Conservation (phyloP, 2,329 filamentous ascomycete species). For the Coniochaeta pulveracea region DNA sequence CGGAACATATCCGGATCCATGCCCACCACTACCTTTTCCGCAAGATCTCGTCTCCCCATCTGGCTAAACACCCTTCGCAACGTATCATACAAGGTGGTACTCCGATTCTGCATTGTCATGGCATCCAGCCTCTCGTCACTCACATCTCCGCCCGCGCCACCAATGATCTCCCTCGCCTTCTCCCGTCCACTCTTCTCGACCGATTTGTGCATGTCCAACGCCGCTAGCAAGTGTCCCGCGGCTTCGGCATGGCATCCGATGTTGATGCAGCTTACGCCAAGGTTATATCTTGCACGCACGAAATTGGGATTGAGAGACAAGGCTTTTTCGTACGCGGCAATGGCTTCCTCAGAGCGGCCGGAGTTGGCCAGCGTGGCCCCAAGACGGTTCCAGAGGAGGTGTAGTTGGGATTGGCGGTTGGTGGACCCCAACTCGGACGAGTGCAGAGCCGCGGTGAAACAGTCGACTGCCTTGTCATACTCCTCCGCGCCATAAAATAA, state of each 20-base stretch:
- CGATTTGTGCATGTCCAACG: slow-evolving; percentile 89
- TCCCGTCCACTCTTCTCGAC: slow-evolving; percentile 78
- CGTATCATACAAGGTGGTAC: slow-evolving; percentile 94
- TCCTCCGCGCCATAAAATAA: slow-evolving; percentile 97
- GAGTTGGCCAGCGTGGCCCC: slow-evolving; percentile 94
- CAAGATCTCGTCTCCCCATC: slow-evolving; percentile 83
- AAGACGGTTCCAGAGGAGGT: slow-evolving; percentile 93
- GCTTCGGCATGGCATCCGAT: slow-evolving; percentile 92
- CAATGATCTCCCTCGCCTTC: slow-evolving; percentile 73
- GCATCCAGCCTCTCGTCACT: slow-evolving; percentile 67
- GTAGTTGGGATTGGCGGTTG: slow-evolving; percentile 77
- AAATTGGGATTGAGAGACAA: slow-evolving; percentile 89
- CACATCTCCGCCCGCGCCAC: slow-evolving; percentile 31
- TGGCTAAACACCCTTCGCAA: slow-evolving; percentile 88
- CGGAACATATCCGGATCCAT: slow-evolving; percentile 88
- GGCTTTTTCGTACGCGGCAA: slow-evolving; percentile 90
- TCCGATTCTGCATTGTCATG: slow-evolving; percentile 90
- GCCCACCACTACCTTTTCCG: slow-evolving; percentile 75
- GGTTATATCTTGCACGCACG: slow-evolving; percentile 90
- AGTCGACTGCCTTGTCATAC: slow-evolving; percentile 97
- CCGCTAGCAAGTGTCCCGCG: slow-evolving; percentile 82
- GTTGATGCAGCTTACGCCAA: slow-evolving; percentile 94
- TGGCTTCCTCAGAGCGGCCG: slow-evolving; percentile 87
- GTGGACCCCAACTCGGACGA: slow-evolving; percentile 72
- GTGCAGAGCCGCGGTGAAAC: slow-evolving; percentile 85